Percentiles rank a stretch among this genome's conserved stretches.
Conservation (phyloP, 202 grass and related monocot genomes). For the Dendrocalamus latiflorus region DNA sequence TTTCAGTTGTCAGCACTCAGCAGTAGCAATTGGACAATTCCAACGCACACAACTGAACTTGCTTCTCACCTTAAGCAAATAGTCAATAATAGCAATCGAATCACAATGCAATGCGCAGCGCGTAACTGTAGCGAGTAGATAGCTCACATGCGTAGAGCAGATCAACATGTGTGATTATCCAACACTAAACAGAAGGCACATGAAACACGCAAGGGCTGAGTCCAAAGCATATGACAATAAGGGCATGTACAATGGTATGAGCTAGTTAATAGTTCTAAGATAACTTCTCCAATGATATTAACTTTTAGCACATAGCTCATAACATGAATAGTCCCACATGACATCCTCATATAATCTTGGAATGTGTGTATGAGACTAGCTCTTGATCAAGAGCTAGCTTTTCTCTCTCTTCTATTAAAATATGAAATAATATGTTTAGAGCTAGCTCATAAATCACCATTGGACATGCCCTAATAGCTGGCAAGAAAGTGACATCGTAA, state of each 20-base stretch:
- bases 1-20: neutral
- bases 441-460: too few relatives aligned
- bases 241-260: too few relatives aligned
- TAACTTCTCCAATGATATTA: too few relatives aligned
- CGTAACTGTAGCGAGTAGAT: neutral
- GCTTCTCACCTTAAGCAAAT: neutral
- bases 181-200: constrained; percentile 7
- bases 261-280: too few relatives aligned
- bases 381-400: too few relatives aligned
- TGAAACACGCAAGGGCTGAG: constrained; percentile 17
- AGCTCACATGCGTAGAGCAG: neutral
- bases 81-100: neutral
- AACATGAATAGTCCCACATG: too few relatives aligned
- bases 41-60: neutral
- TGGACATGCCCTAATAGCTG: too few relatives aligned
- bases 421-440: too few relatives aligned
- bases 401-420: too few relatives aligned
- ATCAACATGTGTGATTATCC: constrained; percentile 16
- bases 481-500: constrained; percentile 37
- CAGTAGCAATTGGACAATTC: neutral
- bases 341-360: too few relatives aligned
- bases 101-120: neutral
- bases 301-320: too few relatives aligned
- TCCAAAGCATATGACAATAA: constrained; percentile 2
- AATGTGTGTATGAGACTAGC: too few relatives aligned